phyloP scores from a whole-genome alignment of 2,329 filamentous ascomycete species.

The Biscogniauxia mediterranea region DNA sequence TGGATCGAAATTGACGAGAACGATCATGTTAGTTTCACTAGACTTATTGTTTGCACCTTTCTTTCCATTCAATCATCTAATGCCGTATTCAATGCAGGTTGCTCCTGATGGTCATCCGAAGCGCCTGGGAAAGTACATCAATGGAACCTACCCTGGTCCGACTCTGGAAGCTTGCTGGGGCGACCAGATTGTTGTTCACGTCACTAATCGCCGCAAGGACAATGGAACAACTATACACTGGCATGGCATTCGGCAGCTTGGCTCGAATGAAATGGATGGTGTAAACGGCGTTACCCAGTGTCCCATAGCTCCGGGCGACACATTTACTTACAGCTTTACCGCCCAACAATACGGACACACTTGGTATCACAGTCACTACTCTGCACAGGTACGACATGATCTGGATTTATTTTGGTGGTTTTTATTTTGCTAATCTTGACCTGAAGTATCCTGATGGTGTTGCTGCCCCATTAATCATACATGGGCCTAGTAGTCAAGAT shows the following conservation, averaged over 20 bases:
- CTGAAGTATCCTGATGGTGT: slow-evolving; percentile 43
- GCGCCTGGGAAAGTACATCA: slow-evolving; percentile 20
- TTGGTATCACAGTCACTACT: slow-evolving; percentile 6
- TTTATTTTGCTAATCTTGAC: slow-evolving; percentile 26
- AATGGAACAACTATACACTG: slow-evolving; percentile 36
- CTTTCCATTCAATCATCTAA: not conserved
- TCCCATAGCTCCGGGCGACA: slow-evolving; percentile 49
- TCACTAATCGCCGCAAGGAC: slow-evolving; percentile 22
- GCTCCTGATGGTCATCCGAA: slow-evolving; percentile 16
- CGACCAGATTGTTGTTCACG: slow-evolving; percentile 28
- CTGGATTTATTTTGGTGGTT: slow-evolving; percentile 10
- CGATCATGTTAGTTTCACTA: slow-evolving; percentile 5
- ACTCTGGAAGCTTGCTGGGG: slow-evolving; percentile 31
- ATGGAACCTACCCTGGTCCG: slow-evolving; percentile 27
- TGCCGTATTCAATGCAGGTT: slow-evolving; percentile 4
- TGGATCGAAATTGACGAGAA: slow-evolving; percentile 15
- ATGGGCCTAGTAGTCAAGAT: slow-evolving; percentile 42
- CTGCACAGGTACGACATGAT: not conserved
- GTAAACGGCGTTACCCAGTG: slow-evolving; percentile 45
- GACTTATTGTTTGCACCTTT: not conserved
- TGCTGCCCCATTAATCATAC: slow-evolving; percentile 46
- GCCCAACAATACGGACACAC: slow-evolving; percentile 37
- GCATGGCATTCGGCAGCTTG: slow-evolving; percentile 35
- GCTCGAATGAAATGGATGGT: slow-evolving; percentile 33
- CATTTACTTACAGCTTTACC: slow-evolving; percentile 35